Base-by-base conservation (phyloP, 108 stramenopile genomes). In the Conticribra guillardii region DNA sequence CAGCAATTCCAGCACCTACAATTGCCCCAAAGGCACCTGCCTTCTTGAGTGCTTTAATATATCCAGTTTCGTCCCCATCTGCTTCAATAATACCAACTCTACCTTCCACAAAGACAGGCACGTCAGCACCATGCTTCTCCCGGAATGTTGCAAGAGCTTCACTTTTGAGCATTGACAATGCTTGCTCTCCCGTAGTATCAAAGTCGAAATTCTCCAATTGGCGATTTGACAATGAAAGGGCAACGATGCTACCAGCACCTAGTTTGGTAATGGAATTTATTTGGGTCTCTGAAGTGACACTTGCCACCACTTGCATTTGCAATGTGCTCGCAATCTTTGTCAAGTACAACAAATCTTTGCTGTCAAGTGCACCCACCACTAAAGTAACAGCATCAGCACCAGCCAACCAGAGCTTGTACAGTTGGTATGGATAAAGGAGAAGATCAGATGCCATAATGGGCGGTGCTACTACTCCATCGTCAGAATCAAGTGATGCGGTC, bases 361-460 rank as follows among this genome's bases (percentile, higher is more conserved):
- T 61, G 9, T 73, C 81, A 18, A 90, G 79, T 3, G 94, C 86
- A 18, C 85, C 94, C 53, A 81, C 90, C 11, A 92, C 60, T 54
- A 95, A 59, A 48, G 69, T 90, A 0, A 92, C 86, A 8, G 94
- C 94, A 62, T 95, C 94, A n/a, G 94, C 94, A 11, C 94, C 94
- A 21, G 89, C 89, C 52, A 95, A 56, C 22, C 88, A 77, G 44
- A 95, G 76, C 67, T 90, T 95, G 79, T 92, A 95, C 34, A 95
- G 71, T 55, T 95, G 94, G 55, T 95, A 95, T 29, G 94, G 94
- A 62, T 95, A 95, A 11, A 95, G 63, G 2, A 92, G 27, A 16
- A 95, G 74, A 75, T 95, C 94, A 0, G 89, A 90, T 1, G 94
- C 94, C 18, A 95, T 65, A 32, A 95, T 69, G 2, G 94, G 94